Conservation (phyloP, 805 yeast genomes). For the Pichia phayaonensis region DNA sequence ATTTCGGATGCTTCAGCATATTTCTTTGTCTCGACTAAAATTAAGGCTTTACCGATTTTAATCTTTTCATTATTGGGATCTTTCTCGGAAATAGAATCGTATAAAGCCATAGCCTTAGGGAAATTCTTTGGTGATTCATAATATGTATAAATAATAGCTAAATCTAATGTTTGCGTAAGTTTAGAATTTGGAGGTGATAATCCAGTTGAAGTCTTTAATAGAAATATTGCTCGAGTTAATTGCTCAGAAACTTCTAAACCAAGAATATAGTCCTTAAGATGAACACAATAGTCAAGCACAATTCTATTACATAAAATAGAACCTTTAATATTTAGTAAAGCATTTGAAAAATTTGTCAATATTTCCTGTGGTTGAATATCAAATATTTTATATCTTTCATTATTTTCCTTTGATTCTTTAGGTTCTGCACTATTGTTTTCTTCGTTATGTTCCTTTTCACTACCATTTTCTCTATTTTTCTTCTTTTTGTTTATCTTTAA, state of each 20-base stretch:
- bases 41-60: constrained; percentile 73
- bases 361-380: constrained; percentile 13
- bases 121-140: constrained; percentile 88
- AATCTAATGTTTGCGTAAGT: constrained; percentile 50
- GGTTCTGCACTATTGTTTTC: not conserved
- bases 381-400: not conserved
- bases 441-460: constrained; percentile 12
- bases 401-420: constrained; percentile 21
- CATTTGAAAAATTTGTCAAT: constrained; percentile 8
- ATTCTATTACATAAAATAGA: constrained; percentile 62
- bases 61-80: constrained; percentile 44
- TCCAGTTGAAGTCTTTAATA: constrained; percentile 38
- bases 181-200: constrained; percentile 43
- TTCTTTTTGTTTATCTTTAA: constrained; percentile 12
- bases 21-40: constrained; percentile 59
- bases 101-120: constrained; percentile 62
- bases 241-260: constrained; percentile 54
- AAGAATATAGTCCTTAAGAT: constrained; percentile 52
- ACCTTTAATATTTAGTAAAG: constrained; percentile 17
- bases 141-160: constrained; percentile 75
- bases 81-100: constrained; percentile 46
- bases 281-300: constrained; percentile 50
- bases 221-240: constrained; percentile 51
- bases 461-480: constrained; percentile 6
- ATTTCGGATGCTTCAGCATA: constrained; percentile 47